Percentiles rank a stretch among this genome's conserved stretches.
phyloP scores from a whole-genome alignment of 2,329 filamentous ascomycete genomes.

The Pyrenophora teres region DNA sequence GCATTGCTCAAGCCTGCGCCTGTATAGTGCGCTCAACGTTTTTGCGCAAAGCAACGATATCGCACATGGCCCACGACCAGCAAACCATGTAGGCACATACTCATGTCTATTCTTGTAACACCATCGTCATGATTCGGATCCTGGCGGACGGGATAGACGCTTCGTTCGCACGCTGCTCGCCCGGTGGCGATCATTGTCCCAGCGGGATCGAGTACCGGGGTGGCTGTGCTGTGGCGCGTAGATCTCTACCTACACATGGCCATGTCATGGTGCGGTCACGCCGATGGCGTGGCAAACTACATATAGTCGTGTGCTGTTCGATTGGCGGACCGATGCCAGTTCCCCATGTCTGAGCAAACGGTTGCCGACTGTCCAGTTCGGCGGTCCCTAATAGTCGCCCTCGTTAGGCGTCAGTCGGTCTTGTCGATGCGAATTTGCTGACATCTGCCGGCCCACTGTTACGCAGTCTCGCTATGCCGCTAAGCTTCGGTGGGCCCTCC shows the following conservation, averaged over 20 bases:
- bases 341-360: constrained; percentile 17
- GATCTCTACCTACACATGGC: constrained; percentile 15
- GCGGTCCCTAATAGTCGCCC: constrained; percentile 16
- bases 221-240: constrained; percentile 34
- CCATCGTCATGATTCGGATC: constrained; percentile 7
- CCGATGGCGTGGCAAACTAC: constrained; percentile 32
- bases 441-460: constrained; percentile 14
- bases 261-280: constrained; percentile 21
- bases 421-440: constrained; percentile 16
- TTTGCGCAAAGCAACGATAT: neutral
- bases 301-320: neutral
- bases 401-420: constrained; percentile 9
- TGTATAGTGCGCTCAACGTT: too few relatives aligned
- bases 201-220: constrained; percentile 10
- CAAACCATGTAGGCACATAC: neutral
- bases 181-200: constrained; percentile 21
- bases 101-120: constrained; percentile 8
- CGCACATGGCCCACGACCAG: neutral
- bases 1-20: too few relatives aligned
- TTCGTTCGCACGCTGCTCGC: constrained; percentile 2
- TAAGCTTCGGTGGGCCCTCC: constrained; percentile 21
- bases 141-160: constrained; percentile 14
- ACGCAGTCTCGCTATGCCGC: constrained; percentile 22
- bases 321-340: constrained; percentile 20
- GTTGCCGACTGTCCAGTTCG: constrained; percentile 16